These are phyloP conservation scores for Macroventuria anomochaeta DNA, from an alignment of 2,329 filamentous ascomycete species.

Conservation along the genomic window DNA sequence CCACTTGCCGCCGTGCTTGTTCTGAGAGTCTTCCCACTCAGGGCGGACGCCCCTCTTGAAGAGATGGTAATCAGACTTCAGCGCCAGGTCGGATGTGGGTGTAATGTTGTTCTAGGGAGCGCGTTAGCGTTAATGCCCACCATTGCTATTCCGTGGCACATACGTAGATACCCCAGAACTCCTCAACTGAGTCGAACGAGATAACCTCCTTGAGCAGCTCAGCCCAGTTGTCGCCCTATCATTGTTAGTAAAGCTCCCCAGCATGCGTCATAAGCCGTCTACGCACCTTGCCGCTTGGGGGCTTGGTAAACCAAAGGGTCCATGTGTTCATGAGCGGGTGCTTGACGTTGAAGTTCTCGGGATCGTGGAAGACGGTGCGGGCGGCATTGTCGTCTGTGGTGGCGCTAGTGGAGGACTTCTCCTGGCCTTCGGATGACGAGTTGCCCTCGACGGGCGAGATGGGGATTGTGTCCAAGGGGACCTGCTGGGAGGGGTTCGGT, in stretches of 20 bases:
- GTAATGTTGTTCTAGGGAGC: constrained; percentile 90
- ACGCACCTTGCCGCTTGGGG: constrained; percentile 87
- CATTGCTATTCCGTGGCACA: constrained; percentile 48
- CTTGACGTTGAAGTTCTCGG: constrained; percentile 99
- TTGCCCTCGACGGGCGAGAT: constrained; percentile 59
- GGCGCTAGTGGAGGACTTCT: constrained; percentile 52
- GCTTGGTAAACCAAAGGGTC: constrained; percentile 99
- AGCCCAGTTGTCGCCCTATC: constrained; percentile 95
- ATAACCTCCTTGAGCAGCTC: constrained; percentile 98
- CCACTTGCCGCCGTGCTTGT: constrained; percentile 99
- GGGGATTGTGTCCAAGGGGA: constrained; percentile 63
- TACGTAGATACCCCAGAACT: constrained; percentile 99
- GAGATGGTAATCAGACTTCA: constrained; percentile 99
- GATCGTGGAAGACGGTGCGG: constrained; percentile 96
- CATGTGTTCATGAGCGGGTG: constrained; percentile 96
- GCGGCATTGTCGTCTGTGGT: constrained; percentile 61
- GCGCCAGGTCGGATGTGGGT: constrained; percentile 89
- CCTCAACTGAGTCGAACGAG: constrained; percentile 97
- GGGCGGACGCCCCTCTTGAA: constrained; percentile 98
- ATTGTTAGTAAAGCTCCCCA: constrained; percentile 22
- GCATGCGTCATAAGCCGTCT: background rate
- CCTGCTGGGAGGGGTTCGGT: constrained; percentile 55
- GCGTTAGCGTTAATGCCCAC: constrained; percentile 19
- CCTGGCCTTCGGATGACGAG: constrained; percentile 47
- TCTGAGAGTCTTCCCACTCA: constrained; percentile 98